phyloP scores from a whole-genome alignment of 2,329 filamentous ascomycete species.

The Dendrostoma leiphaemia region DNA sequence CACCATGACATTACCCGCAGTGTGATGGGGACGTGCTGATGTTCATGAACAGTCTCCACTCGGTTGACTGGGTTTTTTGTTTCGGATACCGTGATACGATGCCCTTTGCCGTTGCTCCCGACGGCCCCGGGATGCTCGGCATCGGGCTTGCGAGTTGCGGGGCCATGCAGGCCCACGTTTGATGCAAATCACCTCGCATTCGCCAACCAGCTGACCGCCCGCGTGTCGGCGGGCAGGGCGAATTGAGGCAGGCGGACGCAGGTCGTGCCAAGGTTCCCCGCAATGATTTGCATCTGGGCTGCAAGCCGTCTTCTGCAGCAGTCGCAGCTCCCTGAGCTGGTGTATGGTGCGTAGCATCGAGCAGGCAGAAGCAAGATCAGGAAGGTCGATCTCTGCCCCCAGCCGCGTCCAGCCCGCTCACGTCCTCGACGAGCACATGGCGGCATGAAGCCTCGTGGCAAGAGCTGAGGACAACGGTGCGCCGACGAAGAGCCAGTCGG shows the following conservation, averaged over 20 bases:
- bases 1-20: too few relatives aligned
- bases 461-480: neutral
- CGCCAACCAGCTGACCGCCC: neutral
- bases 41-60: too few relatives aligned
- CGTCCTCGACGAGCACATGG: neutral
- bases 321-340: slow-evolving; percentile 3
- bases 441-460: neutral
- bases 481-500: neutral
- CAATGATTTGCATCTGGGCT: slow-evolving; percentile 1
- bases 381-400: neutral
- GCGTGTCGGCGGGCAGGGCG: neutral
- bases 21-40: too few relatives aligned
- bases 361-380: neutral
- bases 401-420: neutral
- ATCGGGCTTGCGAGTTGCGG: neutral
- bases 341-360: slow-evolving; percentile 8
- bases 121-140: neutral
- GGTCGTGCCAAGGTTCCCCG: neutral
- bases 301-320: neutral
- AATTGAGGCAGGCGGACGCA: neutral
- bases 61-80: too few relatives aligned
- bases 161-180: neutral
- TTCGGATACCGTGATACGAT: too few relatives aligned
- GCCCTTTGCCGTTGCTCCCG: neutral
- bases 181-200: too few relatives aligned